These are phyloP conservation scores for Reticulascus tulasneorum DNA, from an alignment of 2,329 filamentous ascomycete genomes.

Conservation along the genomic window DNA sequence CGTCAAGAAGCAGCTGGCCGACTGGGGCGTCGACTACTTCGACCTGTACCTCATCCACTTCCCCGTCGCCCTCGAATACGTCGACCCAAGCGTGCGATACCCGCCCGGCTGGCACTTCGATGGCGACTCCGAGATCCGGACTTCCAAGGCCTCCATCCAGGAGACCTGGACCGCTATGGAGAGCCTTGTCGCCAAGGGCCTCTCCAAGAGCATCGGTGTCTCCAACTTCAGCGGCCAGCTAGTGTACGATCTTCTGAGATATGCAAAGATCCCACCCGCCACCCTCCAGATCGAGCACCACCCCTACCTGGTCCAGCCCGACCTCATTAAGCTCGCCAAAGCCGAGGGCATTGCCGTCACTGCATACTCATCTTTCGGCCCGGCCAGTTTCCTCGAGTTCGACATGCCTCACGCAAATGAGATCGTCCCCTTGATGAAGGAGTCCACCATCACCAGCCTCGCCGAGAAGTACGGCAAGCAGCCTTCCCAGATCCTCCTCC, in stretches of 20 bases:
- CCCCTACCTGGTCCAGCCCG: slow-evolving; percentile 76
- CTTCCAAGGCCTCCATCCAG: slow-evolving; percentile 68
- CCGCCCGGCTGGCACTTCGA: slow-evolving; percentile 74
- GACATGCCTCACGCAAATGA: slow-evolving; percentile 64
- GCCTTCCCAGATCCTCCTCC: slow-evolving; percentile 75
- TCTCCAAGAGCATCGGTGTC: slow-evolving; percentile 72
- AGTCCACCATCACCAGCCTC: slow-evolving; percentile 59
- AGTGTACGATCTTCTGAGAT: slow-evolving; percentile 74
- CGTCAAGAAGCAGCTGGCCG: slow-evolving; percentile 69
- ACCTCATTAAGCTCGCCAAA: slow-evolving; percentile 67
- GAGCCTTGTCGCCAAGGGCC: slow-evolving; percentile 61
- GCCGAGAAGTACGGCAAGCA: slow-evolving; percentile 69
- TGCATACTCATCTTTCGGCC: slow-evolving; percentile 81
- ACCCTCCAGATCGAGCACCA: slow-evolving; percentile 88
- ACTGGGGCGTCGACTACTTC: slow-evolving; percentile 86
- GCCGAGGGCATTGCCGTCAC: slow-evolving; percentile 69
- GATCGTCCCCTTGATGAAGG: slow-evolving; percentile 67
- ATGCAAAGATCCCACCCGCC: slow-evolving; percentile 69
- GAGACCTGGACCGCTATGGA: slow-evolving; percentile 85
- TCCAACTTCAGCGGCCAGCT: slow-evolving; percentile 79
- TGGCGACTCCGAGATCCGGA: slow-evolving; percentile 55
- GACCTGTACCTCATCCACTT: slow-evolving; percentile 89
- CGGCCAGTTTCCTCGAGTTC: slow-evolving; percentile 74
- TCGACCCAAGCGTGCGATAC: slow-evolving; percentile 75
- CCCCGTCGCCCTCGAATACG: slow-evolving; percentile 80